Percentiles rank a stretch among this genome's conserved stretches.
Evolutionary conservation across 1,139 yeast genomes (phyloP).

Genomic region (Geotrichum bryndzae): DNA sequence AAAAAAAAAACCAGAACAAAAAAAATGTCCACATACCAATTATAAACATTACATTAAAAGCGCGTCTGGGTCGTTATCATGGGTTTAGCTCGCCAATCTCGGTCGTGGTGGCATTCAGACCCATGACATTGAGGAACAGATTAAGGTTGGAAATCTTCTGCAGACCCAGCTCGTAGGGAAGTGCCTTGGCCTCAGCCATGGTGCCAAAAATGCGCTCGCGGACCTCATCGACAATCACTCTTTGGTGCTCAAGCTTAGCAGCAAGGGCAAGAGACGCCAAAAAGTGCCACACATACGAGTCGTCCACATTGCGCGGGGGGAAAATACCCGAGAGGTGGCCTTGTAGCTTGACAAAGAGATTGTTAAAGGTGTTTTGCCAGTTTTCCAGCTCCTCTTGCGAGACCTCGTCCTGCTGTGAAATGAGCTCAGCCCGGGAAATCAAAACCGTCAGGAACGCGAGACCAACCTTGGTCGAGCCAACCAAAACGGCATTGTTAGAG

Average conservation of each 20-base stretch:
- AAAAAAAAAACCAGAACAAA: background rate
- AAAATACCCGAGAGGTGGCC: constrained; percentile 72
- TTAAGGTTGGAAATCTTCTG: constrained; percentile 74
- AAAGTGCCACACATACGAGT: constrained; percentile 93
- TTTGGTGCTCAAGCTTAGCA: constrained; percentile 87
- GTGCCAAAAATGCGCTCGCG: constrained; percentile 91
- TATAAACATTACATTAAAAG: background rate
- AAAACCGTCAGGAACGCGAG: constrained; percentile 80
- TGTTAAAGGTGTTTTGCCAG: constrained; percentile 82
- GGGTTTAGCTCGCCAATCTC: constrained; percentile 34
- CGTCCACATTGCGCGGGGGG: constrained; percentile 72
- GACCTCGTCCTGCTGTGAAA: constrained; percentile 63
- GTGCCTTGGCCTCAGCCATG: constrained; percentile 72
- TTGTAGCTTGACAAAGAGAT: constrained; percentile 71
- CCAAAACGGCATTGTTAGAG: constrained; percentile 50
- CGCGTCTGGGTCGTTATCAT: background rate
- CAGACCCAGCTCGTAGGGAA: constrained; percentile 49
- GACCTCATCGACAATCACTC: constrained; percentile 90
- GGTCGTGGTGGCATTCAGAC: constrained; percentile 70
- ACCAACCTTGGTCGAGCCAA: constrained; percentile 79
- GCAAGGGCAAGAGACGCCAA: constrained; percentile 90
- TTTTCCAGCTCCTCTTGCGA: constrained; percentile 49
- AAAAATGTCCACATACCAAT: background rate
- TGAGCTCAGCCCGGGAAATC: constrained; percentile 86
- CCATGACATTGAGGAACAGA: constrained; percentile 92